Evolutionary conservation across 164 flowering plant species (phyloP), one percentile per base, ranked within the genome.

Genomic region (Magnolia officinalis): DNA sequence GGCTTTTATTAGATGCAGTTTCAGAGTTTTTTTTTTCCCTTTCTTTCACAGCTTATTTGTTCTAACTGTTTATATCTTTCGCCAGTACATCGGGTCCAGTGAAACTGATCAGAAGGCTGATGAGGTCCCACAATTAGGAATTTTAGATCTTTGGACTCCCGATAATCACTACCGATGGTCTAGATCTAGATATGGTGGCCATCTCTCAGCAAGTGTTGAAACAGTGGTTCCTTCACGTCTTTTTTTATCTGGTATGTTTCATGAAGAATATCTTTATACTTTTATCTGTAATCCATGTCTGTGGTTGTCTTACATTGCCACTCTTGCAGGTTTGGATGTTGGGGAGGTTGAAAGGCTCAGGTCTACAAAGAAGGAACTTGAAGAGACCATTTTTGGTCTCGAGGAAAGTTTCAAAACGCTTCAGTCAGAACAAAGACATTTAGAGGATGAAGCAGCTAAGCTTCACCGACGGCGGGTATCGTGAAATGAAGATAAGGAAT

Each of bases 141-240:
- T 96, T 78, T 74, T 72, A 24, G 96, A 96, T 83, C 89, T 91
- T 81, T 96, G 99, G 99, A 96, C 98, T 55, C 99, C 99, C 26
- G 95, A 91, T 64, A 92, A 87, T 84, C 99, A 96, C 79, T 96
- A 94, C 70, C 78, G 89, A 69, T 96, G 99, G 99, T 73, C 86
- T 37, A 75, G 4, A 19, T 96, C 99, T 51, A 87, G 99, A 86
- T 96, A 96, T 86, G 94, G 95, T 74, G 86, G 82, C 79, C 97
- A 94, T 86, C 80, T 88, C 64, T 92, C 99, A 63, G 97, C 86
- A 31, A 84, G 79, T 83, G 93, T 93, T 18, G 91, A 91, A 51
- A 50, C 89, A 24, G 96, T 96, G 68, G 11, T 70, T 67, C 86
- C 75, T 21, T 90, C 97, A 24, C 90, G 87, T 23, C 95, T 96